Evolutionary conservation across 2,329 filamentous ascomycete species (phyloP), one percentile per base, ranked within the genome.

Genomic region (Penicillium sp.): DNA sequence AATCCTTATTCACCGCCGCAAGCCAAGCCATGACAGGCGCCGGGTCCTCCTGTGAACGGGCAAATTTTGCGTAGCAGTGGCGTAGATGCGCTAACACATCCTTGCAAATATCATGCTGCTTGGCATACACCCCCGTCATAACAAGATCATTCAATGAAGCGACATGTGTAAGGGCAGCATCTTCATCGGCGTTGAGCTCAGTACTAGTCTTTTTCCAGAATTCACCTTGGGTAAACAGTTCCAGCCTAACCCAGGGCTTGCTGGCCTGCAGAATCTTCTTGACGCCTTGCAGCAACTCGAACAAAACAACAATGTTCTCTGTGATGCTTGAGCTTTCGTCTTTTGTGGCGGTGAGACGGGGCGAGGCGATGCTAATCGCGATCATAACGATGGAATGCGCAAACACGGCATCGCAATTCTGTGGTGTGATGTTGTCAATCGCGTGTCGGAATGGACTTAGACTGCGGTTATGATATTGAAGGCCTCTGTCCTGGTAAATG

Each of bases 161-260:
- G 6, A 74, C 53, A 43, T 64, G 63, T 27, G 64, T 53, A 6
- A 74, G 58, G 6, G 72, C 71, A 4, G 31, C 20, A 51, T 48
- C 22, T 64, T 57, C 0, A 64, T 69, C 6, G 67, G 65, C 4
- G 27, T 74, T 70, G 22, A 72, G 37, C 22, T 37, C 18, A 3
- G 51, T 51, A 1, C 51, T 9, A 12, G 73, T 70, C 25, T 74
- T 63, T 7, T 74, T 78, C 77, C 79, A 80, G 59, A 81, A 79
- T 29, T 69, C 67, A 0, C 63, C 62, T 40, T 73, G 76, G 3
- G 72, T 78, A 66, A 82, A 84, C 1, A 83, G 70, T 71, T 79
- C 81, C 14, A 78, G 75, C 59, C 82, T 80, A 58, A 84, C 77
- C 58, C 71, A 74, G 1, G 67, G 58, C 12, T 62, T 61, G 22